Evolutionary conservation across 106 monocot genomes (phyloP), one percentile per base, ranked within the genome.

Genomic region (Iris macrosiphon): DNA sequence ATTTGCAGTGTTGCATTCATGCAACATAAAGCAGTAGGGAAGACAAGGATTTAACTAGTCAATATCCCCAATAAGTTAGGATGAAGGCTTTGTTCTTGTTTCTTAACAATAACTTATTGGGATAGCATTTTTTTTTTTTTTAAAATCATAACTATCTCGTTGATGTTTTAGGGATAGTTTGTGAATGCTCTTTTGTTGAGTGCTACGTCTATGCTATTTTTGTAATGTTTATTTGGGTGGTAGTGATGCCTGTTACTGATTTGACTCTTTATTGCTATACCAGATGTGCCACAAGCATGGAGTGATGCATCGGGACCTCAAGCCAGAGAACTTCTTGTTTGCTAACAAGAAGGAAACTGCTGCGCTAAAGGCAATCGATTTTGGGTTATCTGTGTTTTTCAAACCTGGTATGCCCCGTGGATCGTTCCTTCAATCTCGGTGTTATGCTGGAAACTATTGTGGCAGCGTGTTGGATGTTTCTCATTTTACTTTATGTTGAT

Each of bases 291-390:
- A 81, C 32, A 70, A 68, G 62, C 66, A 75, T 30, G 81, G 79
- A 13, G 81, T 81, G 33, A 75, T 81, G 55, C 81, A 81, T 53
- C 38, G 81, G 11, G 75, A 81, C 22, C 57, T 81, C 13, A 81
- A 81, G 49, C 81, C 81, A 19, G 75, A 76, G 52, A 81, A 81
- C 31, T 75, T 81, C 33, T 66, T 81, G 72, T 72, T 72, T 52
- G 66, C 62, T 16, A 69, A 77, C 47, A 77, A 72, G 19, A 79
- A 79, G 51, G 79, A 79, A 60, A 79, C 63, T 20, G 50, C 79
- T 21, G 49, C 79, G 4, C 52, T 79, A 52, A 79, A 79, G 41
- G 51, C 79, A 23, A 79, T 79, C 59, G 79, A 79, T 60, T 79
- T 79, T 49, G 79, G 79, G 1, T 44, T 79, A 25, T 79, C 79